Conservation (phyloP, 306 rosid genomes). For the Datisca glomerata region DNA sequence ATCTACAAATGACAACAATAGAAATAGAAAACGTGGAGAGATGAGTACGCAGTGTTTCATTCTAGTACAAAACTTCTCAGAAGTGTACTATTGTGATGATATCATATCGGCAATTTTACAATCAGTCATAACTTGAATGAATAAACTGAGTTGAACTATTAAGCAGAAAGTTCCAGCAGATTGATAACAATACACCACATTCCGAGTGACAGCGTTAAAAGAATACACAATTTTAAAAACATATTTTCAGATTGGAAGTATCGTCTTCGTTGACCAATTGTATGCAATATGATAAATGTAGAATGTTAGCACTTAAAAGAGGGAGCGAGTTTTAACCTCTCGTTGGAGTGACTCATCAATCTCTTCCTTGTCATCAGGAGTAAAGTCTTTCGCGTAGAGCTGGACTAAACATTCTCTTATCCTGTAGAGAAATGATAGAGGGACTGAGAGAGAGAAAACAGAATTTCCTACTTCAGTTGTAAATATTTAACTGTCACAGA, state of each 20-base stretch:
- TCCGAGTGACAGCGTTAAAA: too few relatives aligned
- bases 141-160: too few relatives aligned
- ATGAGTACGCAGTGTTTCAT: too few relatives aligned
- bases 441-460: not conserved
- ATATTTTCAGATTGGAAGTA: not conserved
- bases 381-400: slow-evolving; percentile 76
- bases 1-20: slow-evolving; percentile 33
- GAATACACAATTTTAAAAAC: not conserved
- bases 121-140: too few relatives aligned
- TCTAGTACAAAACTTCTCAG: too few relatives aligned
- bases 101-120: too few relatives aligned
- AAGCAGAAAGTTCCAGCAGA: too few relatives aligned
- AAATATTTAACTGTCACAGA: too few relatives aligned
- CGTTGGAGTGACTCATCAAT: slow-evolving; percentile 94
- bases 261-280: not conserved
- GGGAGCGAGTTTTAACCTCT: slow-evolving; percentile 40
- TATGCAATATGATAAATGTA: too few relatives aligned
- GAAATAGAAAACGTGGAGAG: slow-evolving; percentile 3
- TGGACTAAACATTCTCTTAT: slow-evolving; percentile 70
- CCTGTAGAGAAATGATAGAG: slow-evolving; percentile 26
- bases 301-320: not conserved
- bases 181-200: too few relatives aligned
- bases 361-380: slow-evolving; percentile 99
- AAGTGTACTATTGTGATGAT: too few relatives aligned
- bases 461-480: not conserved